A percentile compares a stretch with the other conserved stretches of the same genome.
Evolutionary conservation across 148 eudicot genomes (phyloP).

Genomic region (Salicornia ramosissima): DNA sequence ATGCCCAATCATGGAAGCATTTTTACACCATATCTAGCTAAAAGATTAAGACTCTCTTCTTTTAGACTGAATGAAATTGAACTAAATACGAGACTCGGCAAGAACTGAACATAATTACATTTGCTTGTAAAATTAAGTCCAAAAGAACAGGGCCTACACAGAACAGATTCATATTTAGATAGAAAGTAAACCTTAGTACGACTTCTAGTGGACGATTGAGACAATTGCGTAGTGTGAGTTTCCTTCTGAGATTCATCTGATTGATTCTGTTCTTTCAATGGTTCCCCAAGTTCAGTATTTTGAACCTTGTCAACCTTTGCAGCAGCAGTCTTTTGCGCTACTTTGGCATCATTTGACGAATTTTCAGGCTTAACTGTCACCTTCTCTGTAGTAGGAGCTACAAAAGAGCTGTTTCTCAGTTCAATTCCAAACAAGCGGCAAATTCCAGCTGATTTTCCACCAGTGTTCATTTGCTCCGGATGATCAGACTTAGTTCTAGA

Average conservation of each 20-base stretch:
- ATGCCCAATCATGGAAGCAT: no score
- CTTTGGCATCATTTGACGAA: slow-evolving; percentile 13
- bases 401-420: slow-evolving; percentile 28
- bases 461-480: slow-evolving; percentile 28
- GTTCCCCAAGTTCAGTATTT: slow-evolving; percentile 28
- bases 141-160: background rate
- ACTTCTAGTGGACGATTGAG: slow-evolving; percentile 46
- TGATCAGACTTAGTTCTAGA: slow-evolving; percentile 26
- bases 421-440: slow-evolving; percentile 86
- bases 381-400: slow-evolving; percentile 18
- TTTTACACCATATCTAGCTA: no score
- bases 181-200: slow-evolving; percentile 60
- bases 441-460: slow-evolving; percentile 38
- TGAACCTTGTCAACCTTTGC: slow-evolving; percentile 24
- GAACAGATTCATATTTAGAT: background rate
- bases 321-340: background rate
- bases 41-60: no score
- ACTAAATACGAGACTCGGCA: no score
- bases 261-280: slow-evolving; percentile 32
- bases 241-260: slow-evolving; percentile 31
- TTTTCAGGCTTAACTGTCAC: slow-evolving; percentile 11
- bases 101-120: no score
- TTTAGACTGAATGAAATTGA: no score
- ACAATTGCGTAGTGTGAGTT: slow-evolving; percentile 32
- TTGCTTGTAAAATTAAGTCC: no score